phyloP scores from a whole-genome alignment of 2,329 filamentous ascomycete species.

The Sphaerulina populicola region DNA sequence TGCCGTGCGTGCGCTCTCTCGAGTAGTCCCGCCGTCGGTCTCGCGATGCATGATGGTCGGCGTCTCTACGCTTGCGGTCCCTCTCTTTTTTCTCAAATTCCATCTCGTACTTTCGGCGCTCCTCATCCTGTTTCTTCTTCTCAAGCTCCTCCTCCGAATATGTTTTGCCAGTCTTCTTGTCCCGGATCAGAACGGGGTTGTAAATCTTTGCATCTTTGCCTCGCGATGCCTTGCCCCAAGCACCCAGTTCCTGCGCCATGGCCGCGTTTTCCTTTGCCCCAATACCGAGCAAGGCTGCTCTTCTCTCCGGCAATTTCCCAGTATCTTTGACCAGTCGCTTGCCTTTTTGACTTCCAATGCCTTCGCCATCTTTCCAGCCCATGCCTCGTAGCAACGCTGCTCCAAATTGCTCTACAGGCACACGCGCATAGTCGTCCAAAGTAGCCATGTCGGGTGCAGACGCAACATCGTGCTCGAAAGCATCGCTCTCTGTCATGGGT shows the following conservation, averaged over 20 bases:
- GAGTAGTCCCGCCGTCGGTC: constrained; percentile 12
- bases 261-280: constrained; percentile 70
- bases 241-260: constrained; percentile 62
- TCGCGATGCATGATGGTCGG: constrained; percentile 12
- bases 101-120: constrained; percentile 41
- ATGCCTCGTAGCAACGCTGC: constrained; percentile 83
- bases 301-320: constrained; percentile 56
- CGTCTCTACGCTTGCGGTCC: constrained; percentile 21
- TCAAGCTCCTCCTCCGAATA: constrained; percentile 56
- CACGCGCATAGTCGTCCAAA: constrained; percentile 74
- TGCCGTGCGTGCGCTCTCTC: constrained; percentile 12
- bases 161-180: constrained; percentile 54
- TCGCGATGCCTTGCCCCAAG: constrained; percentile 62
- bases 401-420: constrained; percentile 92
- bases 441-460: constrained; percentile 66
- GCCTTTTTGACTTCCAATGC: constrained; percentile 47
- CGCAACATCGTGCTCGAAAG: constrained; percentile 51
- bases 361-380: constrained; percentile 75
- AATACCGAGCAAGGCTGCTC: constrained; percentile 76
- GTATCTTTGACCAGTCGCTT: constrained; percentile 38
- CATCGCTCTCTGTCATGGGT: constrained; percentile 30
- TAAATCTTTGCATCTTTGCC: constrained; percentile 52
- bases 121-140: constrained; percentile 36
- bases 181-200: constrained; percentile 53
- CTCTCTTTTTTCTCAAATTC: constrained; percentile 37